phyloP scores from a whole-genome alignment of 495 filamentous ascomycete species.

The Thozetella sp. region DNA sequence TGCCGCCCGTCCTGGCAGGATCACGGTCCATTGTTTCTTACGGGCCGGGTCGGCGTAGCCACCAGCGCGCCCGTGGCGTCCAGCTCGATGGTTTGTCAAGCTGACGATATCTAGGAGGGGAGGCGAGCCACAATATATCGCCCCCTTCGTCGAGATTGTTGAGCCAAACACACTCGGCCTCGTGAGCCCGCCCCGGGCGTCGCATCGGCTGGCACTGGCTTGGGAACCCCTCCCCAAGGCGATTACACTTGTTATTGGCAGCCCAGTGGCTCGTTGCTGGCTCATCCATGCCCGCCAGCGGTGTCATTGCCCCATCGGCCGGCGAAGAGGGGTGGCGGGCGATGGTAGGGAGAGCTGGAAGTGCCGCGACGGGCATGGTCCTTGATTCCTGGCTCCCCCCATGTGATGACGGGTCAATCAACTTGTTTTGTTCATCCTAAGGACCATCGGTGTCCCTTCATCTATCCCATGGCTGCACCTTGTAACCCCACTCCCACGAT shows the following conservation, averaged over 20 bases:
- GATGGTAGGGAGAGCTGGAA: slow-evolving; percentile 14
- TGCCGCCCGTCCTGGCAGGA: slow-evolving; percentile 16
- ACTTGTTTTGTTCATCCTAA: slow-evolving; percentile 24
- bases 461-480: slow-evolving; percentile 13
- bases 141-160: slow-evolving; percentile 19
- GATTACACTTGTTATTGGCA: background rate
- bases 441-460: slow-evolving; percentile 12
- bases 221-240: background rate
- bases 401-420: slow-evolving; percentile 33
- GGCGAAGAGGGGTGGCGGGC: background rate
- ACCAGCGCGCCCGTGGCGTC: slow-evolving; percentile 9
- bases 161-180: background rate
- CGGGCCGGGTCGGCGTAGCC: slow-evolving; percentile 13
- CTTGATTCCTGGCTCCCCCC: slow-evolving; percentile 17
- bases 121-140: slow-evolving; percentile 16
- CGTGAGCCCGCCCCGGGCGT: background rate
- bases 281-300: slow-evolving; percentile 13
- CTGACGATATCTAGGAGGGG: slow-evolving; percentile 26
- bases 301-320: slow-evolving; percentile 11
- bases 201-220: background rate
- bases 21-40: slow-evolving; percentile 6
- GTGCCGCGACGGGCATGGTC: slow-evolving; percentile 23
- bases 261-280: background rate
- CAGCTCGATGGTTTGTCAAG: slow-evolving; percentile 30
- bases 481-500: slow-evolving; percentile 17